Base-by-base conservation (phyloP, 1,139 yeast species). In the Yamadazyma pseudoaaseri region DNA sequence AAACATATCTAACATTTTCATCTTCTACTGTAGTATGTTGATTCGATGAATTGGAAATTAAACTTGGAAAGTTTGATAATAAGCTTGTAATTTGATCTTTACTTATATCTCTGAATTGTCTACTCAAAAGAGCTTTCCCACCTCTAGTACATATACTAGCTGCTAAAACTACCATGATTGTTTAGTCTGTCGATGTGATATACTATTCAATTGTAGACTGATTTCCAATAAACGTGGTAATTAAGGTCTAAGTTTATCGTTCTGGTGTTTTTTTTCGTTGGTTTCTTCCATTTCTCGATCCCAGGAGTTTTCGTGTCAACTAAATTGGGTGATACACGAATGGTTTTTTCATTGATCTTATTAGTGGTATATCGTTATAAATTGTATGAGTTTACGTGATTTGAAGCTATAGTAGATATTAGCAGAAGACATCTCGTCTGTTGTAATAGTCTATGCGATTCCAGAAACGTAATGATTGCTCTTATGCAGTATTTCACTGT, bases 1-100 rank as follows among this genome's bases (percentile, higher is more conserved):
- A 94, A 34, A 94, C 95, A 56, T 86, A 94, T 60, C 99, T 81
- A 31, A 89, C 94, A 47, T 79, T 79, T 37, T 86, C 96, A 54
- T 87, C 96, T 60, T 94, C 98, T 26, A 89, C 95, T 5, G 95
- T 85, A 31, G 98, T 92, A 58, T 90, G 96, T 64, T 89, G 96
- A 31, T 85, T 75, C 38, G 83, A 78, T 9, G 77, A 66, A 41
- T 76, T 80, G 34, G 86, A 75, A 39, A 90, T 77, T 51, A 92
- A 72, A 43, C 82, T 70, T 34, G 97, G 96, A 62, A 92, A 89
- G 49, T 81, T 84, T 25, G 97, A 84, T 54, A 94, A 70, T 46
- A 92, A 70, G 29, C 89, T 86, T 30, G 95, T 83, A 51, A 90
- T 90, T 47, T 95, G 74, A 54, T 90, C 96, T 56, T 82, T 83